Evolutionary conservation across 2,329 filamentous ascomycete species (phyloP).

Genomic region (Sclerotinia trifoliorum): DNA sequence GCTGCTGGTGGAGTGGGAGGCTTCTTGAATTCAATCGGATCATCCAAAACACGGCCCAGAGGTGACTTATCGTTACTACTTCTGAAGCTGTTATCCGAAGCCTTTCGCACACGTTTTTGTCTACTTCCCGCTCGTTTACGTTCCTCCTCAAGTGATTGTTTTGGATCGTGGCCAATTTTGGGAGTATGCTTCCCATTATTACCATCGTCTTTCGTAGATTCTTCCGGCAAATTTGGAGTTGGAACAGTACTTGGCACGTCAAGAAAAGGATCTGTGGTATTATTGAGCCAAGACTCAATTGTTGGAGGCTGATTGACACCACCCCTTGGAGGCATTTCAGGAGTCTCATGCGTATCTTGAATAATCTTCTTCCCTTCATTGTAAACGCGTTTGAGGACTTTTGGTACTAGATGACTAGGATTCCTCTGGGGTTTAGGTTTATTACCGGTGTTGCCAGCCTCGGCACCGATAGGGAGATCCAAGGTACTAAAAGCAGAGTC

Average conservation of each 20-base stretch:
- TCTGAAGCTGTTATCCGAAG: conserved; percentile 26
- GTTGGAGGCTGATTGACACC: conserved; percentile 58
- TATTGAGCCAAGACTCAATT: conserved; percentile 65
- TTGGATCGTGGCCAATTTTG: conserved; percentile 26
- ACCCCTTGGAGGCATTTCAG: conserved; percentile 46
- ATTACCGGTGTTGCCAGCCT: conserved; percentile 51
- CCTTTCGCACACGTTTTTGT: conserved; percentile 29
- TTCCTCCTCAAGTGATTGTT: conserved; percentile 22
- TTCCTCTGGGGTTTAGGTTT: conserved; percentile 48
- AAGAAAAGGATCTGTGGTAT: conserved; percentile 61
- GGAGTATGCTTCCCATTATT: conserved; percentile 32
- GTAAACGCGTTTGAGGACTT: conserved; percentile 63
- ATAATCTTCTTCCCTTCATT: conserved; percentile 65
- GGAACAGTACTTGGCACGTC: conserved; percentile 42
- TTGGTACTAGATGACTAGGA: conserved; percentile 60
- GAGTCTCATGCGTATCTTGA: conserved; percentile 54
- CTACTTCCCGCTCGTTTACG: conserved; percentile 18
- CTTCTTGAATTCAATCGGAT: conserved; percentile 18
- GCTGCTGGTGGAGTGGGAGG: conserved; percentile 34
- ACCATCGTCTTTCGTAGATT: conserved; percentile 38
- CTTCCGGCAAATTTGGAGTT: conserved; percentile 30
- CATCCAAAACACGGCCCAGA: conserved; percentile 5
- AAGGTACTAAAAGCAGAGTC: conserved; percentile 66
- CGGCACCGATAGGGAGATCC: conserved; percentile 53
- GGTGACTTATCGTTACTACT: conserved; percentile 18